Evolutionary conservation across 495 filamentous ascomycete species (phyloP).

Genomic region (Penicillium egyptiacum): DNA sequence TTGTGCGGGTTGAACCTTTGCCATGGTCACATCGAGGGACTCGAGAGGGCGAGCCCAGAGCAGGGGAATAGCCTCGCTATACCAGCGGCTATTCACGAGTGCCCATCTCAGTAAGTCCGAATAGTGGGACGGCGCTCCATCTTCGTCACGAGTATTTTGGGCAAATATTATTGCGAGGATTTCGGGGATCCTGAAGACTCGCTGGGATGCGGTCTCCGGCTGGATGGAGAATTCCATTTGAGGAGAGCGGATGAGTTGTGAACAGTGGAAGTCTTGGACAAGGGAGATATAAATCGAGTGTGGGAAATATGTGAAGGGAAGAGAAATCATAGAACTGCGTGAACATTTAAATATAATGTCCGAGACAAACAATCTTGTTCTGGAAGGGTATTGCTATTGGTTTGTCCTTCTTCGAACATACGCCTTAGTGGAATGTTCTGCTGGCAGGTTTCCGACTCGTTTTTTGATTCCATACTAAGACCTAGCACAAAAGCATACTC

Average conservation of each 20-base stretch:
- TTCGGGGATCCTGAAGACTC: not conserved
- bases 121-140: not conserved
- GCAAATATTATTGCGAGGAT: not conserved
- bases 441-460: not conserved
- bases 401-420: not conserved
- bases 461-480: no score
- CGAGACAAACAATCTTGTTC: not conserved
- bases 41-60: not conserved
- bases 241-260: not conserved
- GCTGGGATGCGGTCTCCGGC: not conserved
- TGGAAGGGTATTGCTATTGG: not conserved
- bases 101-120: not conserved
- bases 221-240: not conserved
- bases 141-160: not conserved
- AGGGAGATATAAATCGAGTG: not conserved
- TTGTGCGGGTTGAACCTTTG: not conserved
- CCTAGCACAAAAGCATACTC: no score
- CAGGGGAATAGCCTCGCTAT: not conserved
- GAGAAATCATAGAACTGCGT: not conserved
- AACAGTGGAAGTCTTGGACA: not conserved
- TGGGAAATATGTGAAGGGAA: not conserved
- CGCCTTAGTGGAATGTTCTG: not conserved
- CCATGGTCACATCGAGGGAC: not conserved
- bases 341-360: not conserved
- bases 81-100: conserved; percentile 1